A percentile compares a stretch with the other conserved stretches of the same genome.
Evolutionary conservation across 768 basidiomycete species (phyloP).

Genomic region (Paxillus involutus): DNA sequence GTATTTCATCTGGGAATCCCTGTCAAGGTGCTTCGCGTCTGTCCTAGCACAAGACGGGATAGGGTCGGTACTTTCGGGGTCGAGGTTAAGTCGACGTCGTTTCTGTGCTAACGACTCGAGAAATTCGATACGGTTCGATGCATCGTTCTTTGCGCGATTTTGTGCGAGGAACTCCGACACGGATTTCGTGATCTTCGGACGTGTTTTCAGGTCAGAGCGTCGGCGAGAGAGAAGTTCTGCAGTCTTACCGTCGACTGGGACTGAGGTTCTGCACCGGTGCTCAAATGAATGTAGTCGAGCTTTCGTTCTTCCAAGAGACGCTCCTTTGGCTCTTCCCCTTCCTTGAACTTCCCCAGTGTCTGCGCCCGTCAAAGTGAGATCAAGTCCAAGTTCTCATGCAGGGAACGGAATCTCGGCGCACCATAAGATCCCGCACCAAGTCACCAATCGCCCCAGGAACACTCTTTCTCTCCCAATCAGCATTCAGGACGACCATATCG

Average conservation of each 20-base stretch:
- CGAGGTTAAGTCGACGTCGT: constrained; percentile 41
- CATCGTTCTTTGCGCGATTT: constrained; percentile 70
- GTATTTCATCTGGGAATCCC: constrained; percentile 82
- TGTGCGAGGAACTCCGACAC: constrained; percentile 72
- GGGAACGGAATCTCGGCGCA: constrained; percentile 27
- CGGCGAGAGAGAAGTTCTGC: neutral
- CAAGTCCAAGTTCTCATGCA: neutral
- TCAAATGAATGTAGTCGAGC: constrained; percentile 55
- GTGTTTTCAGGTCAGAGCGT: constrained; percentile 6
- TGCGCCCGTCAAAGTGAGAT: constrained; percentile 7
- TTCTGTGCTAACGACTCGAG: constrained; percentile 59
- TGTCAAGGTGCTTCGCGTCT: constrained; percentile 67
- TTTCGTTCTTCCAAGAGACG: constrained; percentile 65
- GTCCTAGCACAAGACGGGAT: constrained; percentile 68
- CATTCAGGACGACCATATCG: constrained; percentile 73
- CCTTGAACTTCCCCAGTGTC: constrained; percentile 31
- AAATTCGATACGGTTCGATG: constrained; percentile 78
- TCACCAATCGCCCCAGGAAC: constrained; percentile 56
- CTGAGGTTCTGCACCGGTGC: constrained; percentile 45
- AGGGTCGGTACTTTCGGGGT: constrained; percentile 31
- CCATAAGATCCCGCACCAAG: constrained; percentile 51
- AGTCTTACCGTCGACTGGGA: constrained; percentile 60
- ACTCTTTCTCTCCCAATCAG: constrained; percentile 59
- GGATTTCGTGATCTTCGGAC: constrained; percentile 59
- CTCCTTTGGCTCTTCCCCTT: constrained; percentile 25